These are phyloP conservation scores for Pleurotus eryngii DNA, from an alignment of 768 basidiomycete genomes.

Conservation along the genomic window DNA sequence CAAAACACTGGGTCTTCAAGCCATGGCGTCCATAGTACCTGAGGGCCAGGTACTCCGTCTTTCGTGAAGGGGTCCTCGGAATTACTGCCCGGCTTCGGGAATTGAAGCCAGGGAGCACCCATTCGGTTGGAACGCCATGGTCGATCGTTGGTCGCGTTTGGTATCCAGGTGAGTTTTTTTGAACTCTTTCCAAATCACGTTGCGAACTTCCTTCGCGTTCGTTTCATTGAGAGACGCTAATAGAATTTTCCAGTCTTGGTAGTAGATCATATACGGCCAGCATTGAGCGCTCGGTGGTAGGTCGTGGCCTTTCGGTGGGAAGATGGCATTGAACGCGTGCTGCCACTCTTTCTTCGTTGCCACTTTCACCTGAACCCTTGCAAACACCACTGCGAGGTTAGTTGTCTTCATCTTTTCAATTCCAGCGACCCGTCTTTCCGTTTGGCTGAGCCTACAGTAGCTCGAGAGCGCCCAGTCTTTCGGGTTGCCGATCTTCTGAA, in stretches of 20 bases:
- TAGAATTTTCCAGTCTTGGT: neutral
- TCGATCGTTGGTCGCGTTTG: neutral
- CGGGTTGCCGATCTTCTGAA: neutral
- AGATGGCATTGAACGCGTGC: neutral
- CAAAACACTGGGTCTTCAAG: neutral
- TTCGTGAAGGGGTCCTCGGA: neutral
- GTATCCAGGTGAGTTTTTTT: neutral
- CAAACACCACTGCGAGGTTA: neutral
- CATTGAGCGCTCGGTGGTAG: neutral
- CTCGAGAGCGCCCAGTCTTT: neutral
- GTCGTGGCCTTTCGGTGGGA: neutral
- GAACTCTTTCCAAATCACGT: neutral
- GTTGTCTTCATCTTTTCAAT: neutral
- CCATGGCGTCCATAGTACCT: no score
- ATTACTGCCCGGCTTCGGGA: neutral
- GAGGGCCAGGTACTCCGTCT: neutral
- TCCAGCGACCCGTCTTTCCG: neutral
- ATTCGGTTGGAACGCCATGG: neutral
- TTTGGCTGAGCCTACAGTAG: neutral
- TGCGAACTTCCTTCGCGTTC: neutral
- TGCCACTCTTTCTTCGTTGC: neutral
- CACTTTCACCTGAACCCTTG: neutral
- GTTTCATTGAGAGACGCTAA: neutral
- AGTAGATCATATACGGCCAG: neutral
- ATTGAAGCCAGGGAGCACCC: neutral